A percentile compares a stretch with the other conserved stretches of the same genome.
These are phyloP conservation scores for Suhomyces maxii DNA, from an alignment of 1,139 yeast species.

Conservation along the genomic window DNA sequence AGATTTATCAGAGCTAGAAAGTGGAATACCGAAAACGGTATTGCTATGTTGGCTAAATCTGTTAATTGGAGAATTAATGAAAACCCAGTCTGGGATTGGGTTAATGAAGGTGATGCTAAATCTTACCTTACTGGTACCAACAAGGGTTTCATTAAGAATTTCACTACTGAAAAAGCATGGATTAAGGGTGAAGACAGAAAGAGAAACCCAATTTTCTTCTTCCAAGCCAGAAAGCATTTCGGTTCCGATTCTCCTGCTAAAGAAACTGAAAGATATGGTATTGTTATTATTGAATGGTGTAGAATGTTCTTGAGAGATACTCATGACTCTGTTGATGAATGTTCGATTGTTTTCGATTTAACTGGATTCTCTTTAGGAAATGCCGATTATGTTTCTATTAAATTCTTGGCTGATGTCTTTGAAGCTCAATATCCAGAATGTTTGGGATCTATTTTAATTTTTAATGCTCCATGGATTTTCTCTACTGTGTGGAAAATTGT, in stretches of 20 bases:
- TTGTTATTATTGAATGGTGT: conserved; percentile 42
- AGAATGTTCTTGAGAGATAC: conserved; percentile 39
- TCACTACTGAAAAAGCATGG: conserved; percentile 39
- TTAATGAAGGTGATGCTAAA: conserved; percentile 42
- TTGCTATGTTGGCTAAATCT: conserved; percentile 38
- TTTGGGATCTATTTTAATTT: conserved; percentile 41
- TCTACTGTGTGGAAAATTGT: conserved; percentile 49
- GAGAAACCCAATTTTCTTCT: conserved; percentile 39
- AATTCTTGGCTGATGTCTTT: conserved; percentile 45
- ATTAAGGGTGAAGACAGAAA: conserved; percentile 42
- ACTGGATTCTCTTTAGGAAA: conserved; percentile 48
- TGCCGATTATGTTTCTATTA: conserved; percentile 46
- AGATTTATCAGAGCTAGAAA: conserved; percentile 47
- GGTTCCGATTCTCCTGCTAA: conserved; percentile 40
- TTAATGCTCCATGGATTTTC: conserved; percentile 53
- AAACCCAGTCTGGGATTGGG: conserved; percentile 33
- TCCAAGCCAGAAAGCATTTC: conserved; percentile 43
- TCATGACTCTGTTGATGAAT: conserved; percentile 36
- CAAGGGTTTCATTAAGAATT: conserved; percentile 40
- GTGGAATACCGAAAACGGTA: conserved; percentile 33
- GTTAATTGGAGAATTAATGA: conserved; percentile 39
- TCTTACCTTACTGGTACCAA: conserved; percentile 32
- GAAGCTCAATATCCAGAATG: conserved; percentile 53
- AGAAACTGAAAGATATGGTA: conserved; percentile 42
- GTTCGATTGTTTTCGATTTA: conserved; percentile 45